Evolutionary conservation across 1,284 basidiomycete genomes (phyloP), one percentile per base, ranked within the genome.

Genomic region (Irpex sp.): DNA sequence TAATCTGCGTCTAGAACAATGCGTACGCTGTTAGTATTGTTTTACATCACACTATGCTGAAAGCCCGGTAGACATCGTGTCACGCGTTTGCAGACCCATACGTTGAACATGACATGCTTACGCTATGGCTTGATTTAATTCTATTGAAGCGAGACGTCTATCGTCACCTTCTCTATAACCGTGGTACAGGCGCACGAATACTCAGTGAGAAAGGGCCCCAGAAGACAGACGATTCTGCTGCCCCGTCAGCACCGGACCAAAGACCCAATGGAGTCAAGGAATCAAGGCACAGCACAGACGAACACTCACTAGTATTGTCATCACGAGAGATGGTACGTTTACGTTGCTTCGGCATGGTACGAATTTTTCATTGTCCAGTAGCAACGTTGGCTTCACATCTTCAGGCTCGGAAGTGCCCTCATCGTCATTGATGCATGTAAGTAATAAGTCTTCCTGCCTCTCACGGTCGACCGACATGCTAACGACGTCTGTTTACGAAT

Each of bases 91-190:
- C 89, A 0, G 95, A 97, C 74, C 93, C 92, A 63, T 93, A 96
- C 67, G 92, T 97, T 64, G 94, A 97, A 72, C 90, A 95, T 67
- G 93, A 95, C 67, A 77, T 82, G 0, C 78, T 95, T 58, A 88
- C 89, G 0, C 78, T 97, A 19, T 76, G 94, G 1, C 81, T 97
- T 53, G 95, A 97, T 74, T 80, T 97, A 7, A 91, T 97, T 60
- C 81, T 97, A 31, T 83, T 97, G 51, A 97, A 96, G 73, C 82
- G 92, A 19, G 88, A 88, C 21, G 94, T 96, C 1, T 97, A 92
- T 72, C 81, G 93, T 11, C 95, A 97, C 77, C 76, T 97, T 26
- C 78, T 97, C n/a, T 97, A 93, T 73, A 97, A 97, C 70, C 81
- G 93, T 51, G 92, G 87, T 4, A 77, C 87, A 1, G 81, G 83